Percentiles rank a stretch among this genome's conserved stretches.
These are phyloP conservation scores for Fusarium robinianum DNA, from an alignment of 2,329 filamentous ascomycete species.

Conservation along the genomic window DNA sequence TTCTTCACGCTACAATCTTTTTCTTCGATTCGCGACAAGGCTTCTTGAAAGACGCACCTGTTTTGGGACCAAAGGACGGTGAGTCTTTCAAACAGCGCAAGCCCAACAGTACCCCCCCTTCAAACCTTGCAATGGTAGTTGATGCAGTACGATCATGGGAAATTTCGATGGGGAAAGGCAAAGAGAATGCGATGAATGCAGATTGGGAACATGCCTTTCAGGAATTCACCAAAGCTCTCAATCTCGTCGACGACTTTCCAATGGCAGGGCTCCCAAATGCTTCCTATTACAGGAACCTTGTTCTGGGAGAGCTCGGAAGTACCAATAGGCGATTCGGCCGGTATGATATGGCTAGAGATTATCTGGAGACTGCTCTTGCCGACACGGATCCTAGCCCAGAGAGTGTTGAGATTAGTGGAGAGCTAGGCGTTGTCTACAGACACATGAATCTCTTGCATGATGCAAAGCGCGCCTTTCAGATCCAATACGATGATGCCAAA, in stretches of 20 bases:
- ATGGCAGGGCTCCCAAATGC: neutral
- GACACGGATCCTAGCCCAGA: conserved; percentile 18
- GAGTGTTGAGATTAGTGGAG: conserved; percentile 34
- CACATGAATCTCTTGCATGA: conserved; percentile 38
- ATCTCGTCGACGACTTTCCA: neutral
- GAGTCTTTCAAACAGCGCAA: neutral
- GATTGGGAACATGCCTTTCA: conserved; percentile 1
- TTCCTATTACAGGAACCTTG: conserved; percentile 2
- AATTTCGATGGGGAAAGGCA: neutral
- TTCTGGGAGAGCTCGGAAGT: conserved; percentile 35
- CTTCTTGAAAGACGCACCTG: conserved; percentile 37
- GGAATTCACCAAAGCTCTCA: conserved; percentile 2
- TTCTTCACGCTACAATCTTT: conserved; percentile 43
- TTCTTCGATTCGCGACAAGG: conserved; percentile 43
- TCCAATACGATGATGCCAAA: conserved; percentile 39
- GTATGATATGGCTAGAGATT: conserved; percentile 32
- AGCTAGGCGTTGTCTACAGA: conserved; percentile 41
- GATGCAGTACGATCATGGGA: conserved; percentile 1
- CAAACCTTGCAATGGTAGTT: neutral
- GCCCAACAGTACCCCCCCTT: neutral
- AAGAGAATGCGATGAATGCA: neutral
- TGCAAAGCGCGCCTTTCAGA: conserved; percentile 32
- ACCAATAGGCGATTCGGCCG: conserved; percentile 39
- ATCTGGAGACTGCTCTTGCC: conserved; percentile 30
- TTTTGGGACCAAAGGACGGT: too few relatives aligned